phyloP scores from a whole-genome alignment of 345 rosid genomes.

The Citrus cavaleriei region DNA sequence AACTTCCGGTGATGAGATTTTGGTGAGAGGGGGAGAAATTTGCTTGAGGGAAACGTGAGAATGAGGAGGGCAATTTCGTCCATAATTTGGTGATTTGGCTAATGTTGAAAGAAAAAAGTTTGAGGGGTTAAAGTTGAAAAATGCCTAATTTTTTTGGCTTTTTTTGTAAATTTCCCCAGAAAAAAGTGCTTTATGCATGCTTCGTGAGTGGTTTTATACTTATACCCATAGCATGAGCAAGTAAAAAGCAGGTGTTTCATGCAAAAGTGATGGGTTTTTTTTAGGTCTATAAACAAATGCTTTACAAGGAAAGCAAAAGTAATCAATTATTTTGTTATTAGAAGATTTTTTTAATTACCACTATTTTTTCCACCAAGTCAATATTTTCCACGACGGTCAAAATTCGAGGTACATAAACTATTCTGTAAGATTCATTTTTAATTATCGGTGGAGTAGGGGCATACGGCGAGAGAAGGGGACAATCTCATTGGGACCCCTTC shows the following conservation, averaged over 20 bases:
- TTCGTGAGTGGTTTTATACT: neutral
- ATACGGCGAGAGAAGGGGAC: neutral
- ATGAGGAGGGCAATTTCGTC: no score
- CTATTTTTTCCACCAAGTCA: neutral
- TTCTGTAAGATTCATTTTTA: neutral
- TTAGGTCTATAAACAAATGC: neutral
- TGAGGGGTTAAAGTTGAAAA: no score
- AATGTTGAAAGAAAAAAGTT: no score
- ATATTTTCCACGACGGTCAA: neutral
- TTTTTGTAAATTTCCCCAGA: no score
- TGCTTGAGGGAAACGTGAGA: no score
- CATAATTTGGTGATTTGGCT: no score
- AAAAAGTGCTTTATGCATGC: neutral
- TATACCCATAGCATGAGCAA: neutral
- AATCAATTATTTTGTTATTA: no score
- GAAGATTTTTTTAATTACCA: no score
- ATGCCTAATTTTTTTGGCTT: no score
- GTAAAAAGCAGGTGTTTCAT: constrained; percentile 14
- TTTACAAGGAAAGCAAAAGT: neutral
- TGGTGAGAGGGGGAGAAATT: no score
- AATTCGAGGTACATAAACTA: neutral
- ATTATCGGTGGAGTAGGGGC: neutral
- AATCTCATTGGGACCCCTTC: constrained; percentile 7
- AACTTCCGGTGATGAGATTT: no score
- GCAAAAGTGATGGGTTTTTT: neutral